Evolutionary conservation across 495 filamentous ascomycete genomes (phyloP).

Genomic region (Cercophora samala): DNA sequence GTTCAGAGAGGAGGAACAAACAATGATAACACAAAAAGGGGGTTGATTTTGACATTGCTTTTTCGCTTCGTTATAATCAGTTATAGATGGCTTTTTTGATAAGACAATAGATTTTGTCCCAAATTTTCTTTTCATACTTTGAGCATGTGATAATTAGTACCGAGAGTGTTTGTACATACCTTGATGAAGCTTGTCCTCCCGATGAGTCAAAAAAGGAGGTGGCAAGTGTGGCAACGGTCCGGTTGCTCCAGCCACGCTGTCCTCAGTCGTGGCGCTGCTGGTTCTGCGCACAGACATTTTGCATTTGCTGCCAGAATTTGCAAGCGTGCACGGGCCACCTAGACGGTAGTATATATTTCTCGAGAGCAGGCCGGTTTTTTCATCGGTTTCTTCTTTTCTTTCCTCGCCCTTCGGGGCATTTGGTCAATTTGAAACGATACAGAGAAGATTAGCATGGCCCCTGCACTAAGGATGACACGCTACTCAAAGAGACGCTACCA

Average conservation of each 20-base stretch:
- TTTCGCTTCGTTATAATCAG: constrained; percentile 2
- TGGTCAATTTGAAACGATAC: constrained; percentile 66
- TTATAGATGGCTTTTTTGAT: not conserved
- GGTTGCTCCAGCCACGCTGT: not conserved
- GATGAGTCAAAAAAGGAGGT: not conserved
- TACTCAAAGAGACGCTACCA: constrained; percentile 95
- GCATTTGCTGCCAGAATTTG: not conserved
- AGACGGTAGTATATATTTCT: not conserved
- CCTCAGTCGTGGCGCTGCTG: not conserved
- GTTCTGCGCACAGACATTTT: not conserved
- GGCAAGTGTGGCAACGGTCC: not conserved
- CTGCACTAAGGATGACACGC: constrained; percentile 99
- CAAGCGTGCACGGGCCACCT: not conserved
- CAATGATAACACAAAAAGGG: not conserved
- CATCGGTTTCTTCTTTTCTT: constrained; percentile 12
- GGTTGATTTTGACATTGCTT: constrained; percentile 1
- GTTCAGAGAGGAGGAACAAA: not conserved
- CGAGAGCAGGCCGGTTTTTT: not conserved
- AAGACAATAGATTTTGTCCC: not conserved
- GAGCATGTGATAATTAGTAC: not conserved
- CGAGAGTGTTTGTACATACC: not conserved
- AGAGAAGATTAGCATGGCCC: constrained; percentile 99
- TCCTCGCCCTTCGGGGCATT: constrained; percentile 64
- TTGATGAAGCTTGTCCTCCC: not conserved
- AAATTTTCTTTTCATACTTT: not conserved